Evolutionary conservation across 23 red algal species (phyloP).

Genomic region (Pyropia haitanensis): DNA sequence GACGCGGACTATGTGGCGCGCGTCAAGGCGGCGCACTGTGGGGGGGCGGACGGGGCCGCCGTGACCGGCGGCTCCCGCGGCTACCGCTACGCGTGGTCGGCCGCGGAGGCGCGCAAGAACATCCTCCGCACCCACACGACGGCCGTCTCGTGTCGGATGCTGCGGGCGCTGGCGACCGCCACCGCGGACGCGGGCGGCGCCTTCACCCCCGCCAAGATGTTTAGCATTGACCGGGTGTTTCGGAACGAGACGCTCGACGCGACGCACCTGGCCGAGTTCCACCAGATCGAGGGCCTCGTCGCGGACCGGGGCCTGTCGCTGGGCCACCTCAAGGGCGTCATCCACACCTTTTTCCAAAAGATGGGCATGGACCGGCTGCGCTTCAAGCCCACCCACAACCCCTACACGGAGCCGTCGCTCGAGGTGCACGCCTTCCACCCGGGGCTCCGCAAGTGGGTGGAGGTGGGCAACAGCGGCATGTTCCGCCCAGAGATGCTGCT

Average conservation of each 20-base stretch:
- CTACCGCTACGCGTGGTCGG: conserved; percentile 85
- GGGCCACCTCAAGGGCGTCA: conserved; percentile 83
- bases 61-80: conserved; percentile 84
- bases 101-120: conserved; percentile 71
- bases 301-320: conserved; percentile 76
- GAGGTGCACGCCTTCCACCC: conserved; percentile 89
- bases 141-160: conserved; percentile 86
- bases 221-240: conserved; percentile 97
- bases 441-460: conserved; percentile 84
- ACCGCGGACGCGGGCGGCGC: not conserved
- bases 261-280: conserved; percentile 94
- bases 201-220: conserved; percentile 77
- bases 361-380: conserved; percentile 88
- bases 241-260: conserved; percentile 97
- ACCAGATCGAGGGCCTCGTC: conserved; percentile 95
- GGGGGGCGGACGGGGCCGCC: conserved; percentile 6
- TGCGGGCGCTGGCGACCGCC: conserved; percentile 55
- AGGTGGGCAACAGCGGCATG: conserved; percentile 93
- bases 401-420: conserved; percentile 90
- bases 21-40: conserved; percentile 48
- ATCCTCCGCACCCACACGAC: conserved; percentile 96
- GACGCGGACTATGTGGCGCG: conserved; percentile 55
- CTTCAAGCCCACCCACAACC: conserved; percentile 98
- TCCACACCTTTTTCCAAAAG: conserved; percentile 85
- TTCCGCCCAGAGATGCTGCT: conserved; percentile 97